These are phyloP conservation scores for Cutaneotrichosporon cavernicola DNA, from an alignment of 1,284 basidiomycete species.

Conservation along the genomic window DNA sequence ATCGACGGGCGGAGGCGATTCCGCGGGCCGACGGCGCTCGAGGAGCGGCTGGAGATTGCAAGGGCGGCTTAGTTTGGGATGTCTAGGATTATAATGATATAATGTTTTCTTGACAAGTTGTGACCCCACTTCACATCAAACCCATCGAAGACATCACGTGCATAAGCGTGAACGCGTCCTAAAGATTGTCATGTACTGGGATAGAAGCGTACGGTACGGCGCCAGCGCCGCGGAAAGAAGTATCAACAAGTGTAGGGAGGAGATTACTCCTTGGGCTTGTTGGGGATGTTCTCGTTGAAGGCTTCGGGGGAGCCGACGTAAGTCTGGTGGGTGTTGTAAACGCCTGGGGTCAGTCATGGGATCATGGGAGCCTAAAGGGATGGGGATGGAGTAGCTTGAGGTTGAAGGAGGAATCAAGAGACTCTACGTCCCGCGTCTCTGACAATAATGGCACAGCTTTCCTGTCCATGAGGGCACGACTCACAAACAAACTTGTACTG, in stretches of 20 bases:
- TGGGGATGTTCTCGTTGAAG: constrained; percentile 7
- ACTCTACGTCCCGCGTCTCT: no score
- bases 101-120: not conserved
- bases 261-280: constrained; percentile 4
- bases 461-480: no score
- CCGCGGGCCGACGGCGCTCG: constrained; percentile 50
- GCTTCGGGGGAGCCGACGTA: not conserved
- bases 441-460: no score
- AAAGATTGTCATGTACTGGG: not conserved
- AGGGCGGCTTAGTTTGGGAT: not conserved
- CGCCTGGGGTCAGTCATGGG: constrained; percentile 2
- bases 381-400: no score
- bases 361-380: no score
- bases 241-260: not conserved
- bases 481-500: constrained; percentile 1
- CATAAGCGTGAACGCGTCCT: not conserved
- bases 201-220: not conserved
- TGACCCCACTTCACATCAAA: not conserved
- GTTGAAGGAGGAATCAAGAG: no score
- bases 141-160: no score
- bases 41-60: constrained; percentile 13
- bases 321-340: constrained; percentile 11
- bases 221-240: not conserved
- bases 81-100: not conserved
- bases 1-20: constrained; percentile 49